Evolutionary conservation across 768 basidiomycete species (phyloP).

Genomic region (Calocybe indica): DNA sequence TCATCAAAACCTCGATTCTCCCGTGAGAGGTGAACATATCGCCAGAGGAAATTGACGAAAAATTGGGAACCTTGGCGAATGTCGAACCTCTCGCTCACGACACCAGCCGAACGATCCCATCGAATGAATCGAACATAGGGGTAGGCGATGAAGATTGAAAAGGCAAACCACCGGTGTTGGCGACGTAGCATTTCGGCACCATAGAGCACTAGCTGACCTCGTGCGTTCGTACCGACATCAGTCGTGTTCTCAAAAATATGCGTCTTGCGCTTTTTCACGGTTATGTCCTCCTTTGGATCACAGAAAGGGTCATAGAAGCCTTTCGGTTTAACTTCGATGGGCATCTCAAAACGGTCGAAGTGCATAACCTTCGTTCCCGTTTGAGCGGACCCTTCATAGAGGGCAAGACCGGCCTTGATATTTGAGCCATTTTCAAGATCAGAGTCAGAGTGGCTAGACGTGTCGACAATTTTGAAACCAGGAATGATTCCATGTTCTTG

Average conservation of each 20-base stretch:
- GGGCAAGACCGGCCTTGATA: conserved; percentile 1
- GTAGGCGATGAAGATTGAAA: not conserved
- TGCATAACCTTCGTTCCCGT: not conserved
- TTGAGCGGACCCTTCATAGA: conserved; percentile 1
- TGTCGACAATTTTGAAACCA: conserved; percentile 5
- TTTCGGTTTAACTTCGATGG: conserved; percentile 11
- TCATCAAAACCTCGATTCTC: not conserved
- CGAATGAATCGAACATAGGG: not conserved
- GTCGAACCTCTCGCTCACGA: not conserved
- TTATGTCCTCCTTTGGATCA: conserved; percentile 1
- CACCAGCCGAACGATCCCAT: not conserved
- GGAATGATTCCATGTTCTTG: conserved; percentile 1
- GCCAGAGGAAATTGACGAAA: not conserved
- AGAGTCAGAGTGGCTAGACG: conserved; percentile 4
- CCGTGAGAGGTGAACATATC: not conserved
- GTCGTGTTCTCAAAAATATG: not conserved
- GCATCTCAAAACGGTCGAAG: conserved; percentile 2
- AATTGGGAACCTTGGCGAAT: not conserved
- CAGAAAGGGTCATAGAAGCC: conserved; percentile 7
- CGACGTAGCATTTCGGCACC: not conserved
- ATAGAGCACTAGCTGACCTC: not conserved
- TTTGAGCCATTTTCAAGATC: not conserved
- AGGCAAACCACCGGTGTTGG: not conserved
- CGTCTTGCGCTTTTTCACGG: not conserved
- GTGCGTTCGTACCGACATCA: not conserved